Base-by-base conservation (phyloP, 257 asterid species). In the Gentiana straminea region DNA sequence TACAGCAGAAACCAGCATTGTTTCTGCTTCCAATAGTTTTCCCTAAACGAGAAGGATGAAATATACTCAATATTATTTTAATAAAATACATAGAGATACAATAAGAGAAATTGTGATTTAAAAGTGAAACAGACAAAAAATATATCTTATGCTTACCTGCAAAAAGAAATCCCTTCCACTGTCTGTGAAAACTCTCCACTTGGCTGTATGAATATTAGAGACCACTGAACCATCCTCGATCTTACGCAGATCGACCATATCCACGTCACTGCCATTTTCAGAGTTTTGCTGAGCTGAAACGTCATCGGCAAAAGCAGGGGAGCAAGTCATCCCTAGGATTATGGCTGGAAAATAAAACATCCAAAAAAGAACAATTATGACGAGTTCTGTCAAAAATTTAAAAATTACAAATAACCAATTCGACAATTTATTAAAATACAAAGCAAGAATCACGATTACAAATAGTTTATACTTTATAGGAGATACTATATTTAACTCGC, bases 151-250 rank as follows among this genome's bases (percentile, higher is more conserved):
- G 61, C 79, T 70, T 76, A 75, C 98, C 89, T 81, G 80, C 69
- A 74, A 55, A 76, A 84, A 87, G 37, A 66, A 84, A 61, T 87
- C 93, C 71, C 97, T 72, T 61, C 90, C 98, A 57, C 64, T 76
- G 72, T 91, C 97, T 13, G 98, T 91, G 68, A 83, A 91, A 61
- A 91, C 73, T 73, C 97, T 87, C 98, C 98, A 91, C 61, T 91
- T 91, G 44, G 95, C 72, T 34, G 96, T 91, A 68, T 91, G 98
- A 72, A 83, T 79, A 68, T 87, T 91, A n/a, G 98, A 91, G 74
- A 77, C 50, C 67, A 84, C 64, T 13, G 95, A 84, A 35, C 75
- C 95, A 64, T 91, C 98, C 63, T 81, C 95, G 58, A 84, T 65
- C 66, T 73, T 74, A 35, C 64, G 77, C 59, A 87, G 70, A 55